Conservation (phyloP, 441 rosid genomes). For the Eruca vesicaria region DNA sequence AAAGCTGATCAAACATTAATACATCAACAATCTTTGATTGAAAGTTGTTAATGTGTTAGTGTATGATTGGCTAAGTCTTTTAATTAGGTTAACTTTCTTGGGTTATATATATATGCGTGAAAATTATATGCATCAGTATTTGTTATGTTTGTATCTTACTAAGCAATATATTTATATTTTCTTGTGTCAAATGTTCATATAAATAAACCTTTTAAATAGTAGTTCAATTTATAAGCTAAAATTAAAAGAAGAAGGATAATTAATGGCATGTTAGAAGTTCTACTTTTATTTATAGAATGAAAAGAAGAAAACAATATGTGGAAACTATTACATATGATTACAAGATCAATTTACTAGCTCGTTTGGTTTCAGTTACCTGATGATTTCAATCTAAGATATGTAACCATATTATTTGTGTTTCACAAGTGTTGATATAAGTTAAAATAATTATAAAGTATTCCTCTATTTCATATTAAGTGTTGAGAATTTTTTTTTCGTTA, state of each 20-base stretch:
- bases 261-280: background rate
- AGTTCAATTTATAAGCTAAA: background rate
- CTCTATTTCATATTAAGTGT: too few relatives aligned
- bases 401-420: background rate
- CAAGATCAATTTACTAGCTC: too few relatives aligned
- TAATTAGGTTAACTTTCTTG: slow-evolving; percentile 13
- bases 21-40: slow-evolving; percentile 31
- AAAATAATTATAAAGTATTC: background rate
- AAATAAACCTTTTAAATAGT: background rate
- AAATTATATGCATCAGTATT: slow-evolving; percentile 2
- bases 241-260: background rate
- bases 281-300: background rate
- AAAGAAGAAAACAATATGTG: too few relatives aligned
- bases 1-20: slow-evolving; percentile 34
- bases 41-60: slow-evolving; percentile 36
- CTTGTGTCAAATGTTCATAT: background rate
- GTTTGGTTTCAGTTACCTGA: too few relatives aligned
- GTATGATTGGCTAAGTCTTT: slow-evolving; percentile 32
- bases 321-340: too few relatives aligned
- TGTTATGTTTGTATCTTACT: background rate
- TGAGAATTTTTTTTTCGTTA: too few relatives aligned
- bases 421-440: background rate
- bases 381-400: background rate
- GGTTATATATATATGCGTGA: slow-evolving; percentile 30
- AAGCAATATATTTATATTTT: slow-evolving; percentile 10